These are phyloP conservation scores for Hydnomerulius pinastri DNA, from an alignment of 768 basidiomycete species.

Conservation along the genomic window DNA sequence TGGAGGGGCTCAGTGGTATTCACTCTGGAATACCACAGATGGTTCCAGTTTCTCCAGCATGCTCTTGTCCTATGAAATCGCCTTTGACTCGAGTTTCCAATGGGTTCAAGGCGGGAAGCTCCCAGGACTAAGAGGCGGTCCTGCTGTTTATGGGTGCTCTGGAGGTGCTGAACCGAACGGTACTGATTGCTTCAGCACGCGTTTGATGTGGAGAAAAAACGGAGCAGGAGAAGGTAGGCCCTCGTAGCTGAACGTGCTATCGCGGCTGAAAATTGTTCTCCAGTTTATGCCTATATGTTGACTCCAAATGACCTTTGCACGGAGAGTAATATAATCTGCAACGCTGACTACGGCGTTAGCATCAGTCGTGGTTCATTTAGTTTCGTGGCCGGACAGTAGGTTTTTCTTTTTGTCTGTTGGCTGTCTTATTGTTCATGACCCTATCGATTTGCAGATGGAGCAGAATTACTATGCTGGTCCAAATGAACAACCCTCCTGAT, in stretches of 20 bases:
- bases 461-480: slow-evolving; percentile 71
- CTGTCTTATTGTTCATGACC: slow-evolving; percentile 1
- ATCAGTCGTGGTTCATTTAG: slow-evolving; percentile 66
- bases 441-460: slow-evolving; percentile 53
- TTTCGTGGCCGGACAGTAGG: slow-evolving; percentile 65
- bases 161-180: slow-evolving; percentile 69
- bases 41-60: slow-evolving; percentile 61
- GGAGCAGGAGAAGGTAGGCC: slow-evolving; percentile 70
- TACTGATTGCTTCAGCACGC: slow-evolving; percentile 67
- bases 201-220: slow-evolving; percentile 73
- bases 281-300: slow-evolving; percentile 84
- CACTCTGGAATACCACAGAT: slow-evolving; percentile 65
- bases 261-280: slow-evolving; percentile 3
- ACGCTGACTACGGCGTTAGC: slow-evolving; percentile 77
- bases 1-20: slow-evolving; percentile 69
- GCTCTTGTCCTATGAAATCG: slow-evolving; percentile 74
- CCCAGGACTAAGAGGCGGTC: slow-evolving; percentile 73
- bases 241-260: not conserved
- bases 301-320: slow-evolving; percentile 60
- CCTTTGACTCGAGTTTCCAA: slow-evolving; percentile 64
- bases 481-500: slow-evolving; percentile 67
- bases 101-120: slow-evolving; percentile 80
- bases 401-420: slow-evolving; percentile 14
- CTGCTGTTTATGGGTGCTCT: slow-evolving; percentile 62
- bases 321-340: slow-evolving; percentile 58